Evolutionary conservation across 2,329 filamentous ascomycete genomes (phyloP).

Genomic region (Claviceps pazoutovae): DNA sequence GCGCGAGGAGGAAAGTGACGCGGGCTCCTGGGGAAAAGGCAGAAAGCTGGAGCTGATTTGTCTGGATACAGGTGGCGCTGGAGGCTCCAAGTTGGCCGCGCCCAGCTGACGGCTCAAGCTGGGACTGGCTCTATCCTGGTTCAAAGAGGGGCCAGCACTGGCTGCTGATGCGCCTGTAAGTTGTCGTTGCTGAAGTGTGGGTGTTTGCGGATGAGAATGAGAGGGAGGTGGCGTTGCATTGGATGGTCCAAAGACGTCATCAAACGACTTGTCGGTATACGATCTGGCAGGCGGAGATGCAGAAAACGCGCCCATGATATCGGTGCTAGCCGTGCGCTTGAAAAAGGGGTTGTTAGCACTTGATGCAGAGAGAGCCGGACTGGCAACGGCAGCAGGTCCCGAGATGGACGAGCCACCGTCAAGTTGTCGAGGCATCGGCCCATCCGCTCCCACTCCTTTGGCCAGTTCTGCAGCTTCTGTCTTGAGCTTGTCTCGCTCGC

Average conservation of each 20-base stretch:
- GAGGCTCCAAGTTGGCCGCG: slow-evolving; percentile 41
- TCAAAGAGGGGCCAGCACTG: slow-evolving; percentile 31
- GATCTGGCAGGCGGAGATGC: slow-evolving; percentile 31
- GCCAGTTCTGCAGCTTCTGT: slow-evolving; percentile 57
- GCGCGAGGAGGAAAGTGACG: slow-evolving; percentile 63
- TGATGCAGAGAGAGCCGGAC: slow-evolving; percentile 52
- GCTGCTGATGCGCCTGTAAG: slow-evolving; percentile 42
- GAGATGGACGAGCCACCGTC: slow-evolving; percentile 36
- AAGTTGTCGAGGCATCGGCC: slow-evolving; percentile 40
- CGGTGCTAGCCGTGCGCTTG: slow-evolving; percentile 50
- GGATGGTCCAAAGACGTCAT: slow-evolving; percentile 71
- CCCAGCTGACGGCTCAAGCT: slow-evolving; percentile 48
- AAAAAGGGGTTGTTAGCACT: slow-evolving; percentile 95
- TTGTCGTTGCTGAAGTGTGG: slow-evolving; percentile 37
- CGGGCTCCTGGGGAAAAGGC: slow-evolving; percentile 51
- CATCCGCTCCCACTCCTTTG: slow-evolving; percentile 36
- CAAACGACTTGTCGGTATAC: slow-evolving; percentile 56
- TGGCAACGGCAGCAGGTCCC: slow-evolving; percentile 40
- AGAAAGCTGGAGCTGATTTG: slow-evolving; percentile 68
- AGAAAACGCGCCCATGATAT: slow-evolving; percentile 40
- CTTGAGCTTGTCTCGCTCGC: slow-evolving; percentile 77
- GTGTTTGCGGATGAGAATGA: slow-evolving; percentile 22
- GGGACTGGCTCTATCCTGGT: slow-evolving; percentile 45
- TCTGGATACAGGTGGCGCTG: slow-evolving; percentile 54
- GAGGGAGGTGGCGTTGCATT: slow-evolving; percentile 22